These are phyloP conservation scores for Sorghum bicolor DNA, from an alignment of 176 grass and related monocot species.

Conservation along the genomic window Sorghum_bicolor_NCBIv3 NC_012879.2:61102001-61102500, in stretches of 20 bases:
- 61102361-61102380: not conserved
- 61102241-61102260: constrained; percentile 93
- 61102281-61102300: not conserved
- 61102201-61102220: constrained; percentile 97
- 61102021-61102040: not conserved
- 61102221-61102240: constrained; percentile 73
- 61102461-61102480: constrained; percentile 94
- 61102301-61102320: not conserved
- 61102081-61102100: not conserved
- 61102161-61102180: constrained; percentile 84
- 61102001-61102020: not conserved
- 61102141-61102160: not conserved
- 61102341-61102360: not conserved
- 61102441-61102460: constrained; percentile 83
- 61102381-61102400: constrained; percentile 60
- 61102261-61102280: constrained; percentile 74
- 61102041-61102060: not conserved
- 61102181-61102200: constrained; percentile 95
- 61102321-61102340: not conserved
- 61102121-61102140: not conserved
- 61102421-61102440: constrained; percentile 81
- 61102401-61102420: constrained; percentile 88
- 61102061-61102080: not conserved
- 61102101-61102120: not conserved
- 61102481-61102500: constrained; percentile 91